A percentile compares a stretch with the other conserved stretches of the same genome.
Evolutionary conservation across 192 early-diverging fungal genomes (phyloP).

Genomic region (Linnemannia zychae): DNA sequence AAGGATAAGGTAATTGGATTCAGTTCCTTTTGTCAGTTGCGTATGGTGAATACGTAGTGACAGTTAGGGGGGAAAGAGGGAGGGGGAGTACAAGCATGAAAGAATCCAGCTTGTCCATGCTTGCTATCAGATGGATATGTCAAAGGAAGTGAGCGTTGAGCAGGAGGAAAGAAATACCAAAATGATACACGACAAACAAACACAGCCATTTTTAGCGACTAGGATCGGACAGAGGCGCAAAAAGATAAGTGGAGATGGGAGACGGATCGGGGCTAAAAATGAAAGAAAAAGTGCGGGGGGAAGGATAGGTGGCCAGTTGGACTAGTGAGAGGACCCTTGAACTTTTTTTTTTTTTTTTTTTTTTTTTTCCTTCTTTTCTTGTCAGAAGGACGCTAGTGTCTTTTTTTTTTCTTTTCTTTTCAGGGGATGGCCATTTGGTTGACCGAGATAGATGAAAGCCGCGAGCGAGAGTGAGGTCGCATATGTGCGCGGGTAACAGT

Average conservation of each 20-base stretch:
- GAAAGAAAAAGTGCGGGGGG: neutral
- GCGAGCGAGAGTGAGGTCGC: neutral
- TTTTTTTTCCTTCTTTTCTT: too few relatives aligned
- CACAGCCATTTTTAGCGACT: neutral
- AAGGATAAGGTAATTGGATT: too few relatives aligned
- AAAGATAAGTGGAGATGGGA: too few relatives aligned
- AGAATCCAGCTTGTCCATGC: too few relatives aligned
- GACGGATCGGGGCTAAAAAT: neutral
- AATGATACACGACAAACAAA: neutral
- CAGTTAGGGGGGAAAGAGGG: too few relatives aligned
- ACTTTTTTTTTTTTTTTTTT: conserved; percentile 5
- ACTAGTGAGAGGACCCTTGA: neutral
- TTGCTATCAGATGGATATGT: neutral
- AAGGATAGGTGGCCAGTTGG: neutral
- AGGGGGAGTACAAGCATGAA: too few relatives aligned
- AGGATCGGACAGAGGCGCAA: neutral
- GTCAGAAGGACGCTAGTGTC: neutral
- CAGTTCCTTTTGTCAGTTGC: too few relatives aligned
- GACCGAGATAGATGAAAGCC: neutral
- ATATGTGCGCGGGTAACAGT: neutral
- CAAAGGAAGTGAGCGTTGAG: neutral
- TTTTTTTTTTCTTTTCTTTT: neutral
- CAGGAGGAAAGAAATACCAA: neutral
- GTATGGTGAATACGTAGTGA: too few relatives aligned
- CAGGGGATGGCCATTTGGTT: neutral